phyloP scores from a whole-genome alignment of 345 rosid genomes.

The Salix dunnii region DNA sequence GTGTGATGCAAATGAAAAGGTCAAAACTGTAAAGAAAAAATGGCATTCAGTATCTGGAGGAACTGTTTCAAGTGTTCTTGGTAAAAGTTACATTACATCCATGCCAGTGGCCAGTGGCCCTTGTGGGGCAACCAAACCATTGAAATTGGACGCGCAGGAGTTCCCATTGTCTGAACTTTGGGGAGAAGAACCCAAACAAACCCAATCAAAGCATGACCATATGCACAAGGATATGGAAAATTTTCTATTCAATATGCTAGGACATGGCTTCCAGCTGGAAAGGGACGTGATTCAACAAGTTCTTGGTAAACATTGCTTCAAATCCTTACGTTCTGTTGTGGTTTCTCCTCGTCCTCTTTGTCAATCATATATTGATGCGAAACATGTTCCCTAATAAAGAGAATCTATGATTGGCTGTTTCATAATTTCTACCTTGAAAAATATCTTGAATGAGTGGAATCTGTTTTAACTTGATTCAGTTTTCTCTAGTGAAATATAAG shows the following conservation, averaged over 20 bases:
- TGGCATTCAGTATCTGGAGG: constrained; percentile 45
- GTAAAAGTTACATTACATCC: constrained; percentile 38
- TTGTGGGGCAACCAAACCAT: constrained; percentile 34
- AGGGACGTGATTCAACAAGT: constrained; percentile 31
- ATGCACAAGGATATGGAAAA: constrained; percentile 44
- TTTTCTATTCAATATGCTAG: constrained; percentile 49
- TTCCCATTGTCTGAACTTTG: constrained; percentile 34
- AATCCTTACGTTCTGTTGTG: background rate
- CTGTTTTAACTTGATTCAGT: background rate
- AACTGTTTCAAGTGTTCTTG: constrained; percentile 43
- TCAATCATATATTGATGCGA: background rate
- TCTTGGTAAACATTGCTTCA: constrained; percentile 37
- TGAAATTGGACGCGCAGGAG: constrained; percentile 40
- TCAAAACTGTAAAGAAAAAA: constrained; percentile 35
- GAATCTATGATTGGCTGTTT: background rate
- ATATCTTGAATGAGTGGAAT: background rate
- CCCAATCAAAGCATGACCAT: constrained; percentile 13
- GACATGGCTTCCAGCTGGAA: constrained; percentile 44
- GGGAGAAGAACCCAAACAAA: constrained; percentile 21
- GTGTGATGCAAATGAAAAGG: constrained; percentile 26
- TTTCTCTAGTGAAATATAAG: background rate
- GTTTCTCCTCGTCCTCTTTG: background rate
- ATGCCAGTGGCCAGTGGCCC: constrained; percentile 27
- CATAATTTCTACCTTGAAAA: background rate
- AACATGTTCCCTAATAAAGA: background rate